phyloP scores from a whole-genome alignment of 306 rosid genomes.

The Datisca glomerata region DNA sequence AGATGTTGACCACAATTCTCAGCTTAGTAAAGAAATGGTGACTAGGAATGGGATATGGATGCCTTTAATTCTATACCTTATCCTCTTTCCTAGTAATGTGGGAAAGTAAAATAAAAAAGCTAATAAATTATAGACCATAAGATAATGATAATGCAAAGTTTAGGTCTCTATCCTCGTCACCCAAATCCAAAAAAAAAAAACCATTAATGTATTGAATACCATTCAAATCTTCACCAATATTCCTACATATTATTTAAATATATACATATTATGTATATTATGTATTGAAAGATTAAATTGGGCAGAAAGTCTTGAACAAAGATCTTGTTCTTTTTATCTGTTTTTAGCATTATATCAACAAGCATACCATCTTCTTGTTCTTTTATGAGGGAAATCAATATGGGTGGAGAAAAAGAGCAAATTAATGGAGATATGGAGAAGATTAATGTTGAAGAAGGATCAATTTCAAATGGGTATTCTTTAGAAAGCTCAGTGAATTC shows the following conservation, averaged over 20 bases:
- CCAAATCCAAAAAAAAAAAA: neutral
- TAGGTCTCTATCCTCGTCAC: neutral
- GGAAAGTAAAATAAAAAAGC: constrained; percentile 12
- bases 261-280: constrained; percentile 7
- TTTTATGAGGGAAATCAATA: neutral
- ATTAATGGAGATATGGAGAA: constrained; percentile 2
- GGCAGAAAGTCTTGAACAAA: constrained; percentile 2
- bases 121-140: constrained; percentile 35
- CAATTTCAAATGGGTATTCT: constrained; percentile 32
- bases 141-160: constrained; percentile 27
- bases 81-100: constrained; percentile 37
- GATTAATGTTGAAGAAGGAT: constrained; percentile 21
- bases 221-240: too few species aligned
- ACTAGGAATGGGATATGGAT: constrained; percentile 49
- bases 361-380: neutral
- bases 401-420: constrained; percentile 14
- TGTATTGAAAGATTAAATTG: neutral
- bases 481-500: constrained; percentile 37
- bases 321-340: too few species aligned
- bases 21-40: constrained; percentile 19
- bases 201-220: too few species aligned
- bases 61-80: constrained; percentile 53
- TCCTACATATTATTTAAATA: neutral
- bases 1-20: constrained; percentile 40
- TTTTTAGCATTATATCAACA: too few species aligned